These are phyloP conservation scores for Pleurotus citrinopileatus DNA, from an alignment of 768 basidiomycete genomes.

Conservation along the genomic window DNA sequence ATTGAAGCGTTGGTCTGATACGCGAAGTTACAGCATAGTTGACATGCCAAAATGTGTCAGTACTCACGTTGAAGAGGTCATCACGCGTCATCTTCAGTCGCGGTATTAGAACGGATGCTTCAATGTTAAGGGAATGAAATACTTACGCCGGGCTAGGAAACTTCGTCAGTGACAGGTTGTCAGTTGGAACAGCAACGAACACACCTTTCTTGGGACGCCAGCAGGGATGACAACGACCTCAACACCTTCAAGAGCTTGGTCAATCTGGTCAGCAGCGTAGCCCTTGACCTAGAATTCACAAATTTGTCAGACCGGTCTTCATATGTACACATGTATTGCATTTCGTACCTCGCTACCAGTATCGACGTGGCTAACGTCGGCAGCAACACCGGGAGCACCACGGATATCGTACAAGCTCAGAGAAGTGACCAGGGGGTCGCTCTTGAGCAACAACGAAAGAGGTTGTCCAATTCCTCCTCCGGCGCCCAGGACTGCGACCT, in stretches of 20 bases:
- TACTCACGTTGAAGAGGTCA: conserved; percentile 88
- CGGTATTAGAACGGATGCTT: conserved; percentile 23
- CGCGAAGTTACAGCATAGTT: not conserved
- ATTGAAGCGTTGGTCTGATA: conserved; percentile 93
- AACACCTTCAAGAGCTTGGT: conserved; percentile 84
- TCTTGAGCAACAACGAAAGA: conserved; percentile 90
- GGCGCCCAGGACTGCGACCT: conserved; percentile 96
- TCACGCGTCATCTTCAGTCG: conserved; percentile 85
- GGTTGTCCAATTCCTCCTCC: conserved; percentile 99
- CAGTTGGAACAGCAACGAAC: conserved; percentile 17
- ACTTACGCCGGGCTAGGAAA: conserved; percentile 77
- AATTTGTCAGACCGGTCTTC: too few relatives aligned
- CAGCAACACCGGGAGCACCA: conserved; percentile 94
- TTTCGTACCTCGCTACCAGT: conserved; percentile 65
- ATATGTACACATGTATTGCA: conserved; percentile 23
- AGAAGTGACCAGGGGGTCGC: conserved; percentile 83
- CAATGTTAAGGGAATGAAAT: conserved; percentile 1
- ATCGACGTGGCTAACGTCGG: conserved; percentile 95
- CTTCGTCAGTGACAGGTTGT: conserved; percentile 20
- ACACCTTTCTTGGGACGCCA: conserved; percentile 96
- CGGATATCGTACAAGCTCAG: conserved; percentile 93
- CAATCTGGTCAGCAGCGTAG: conserved; percentile 83
- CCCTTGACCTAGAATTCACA: conserved; percentile 83
- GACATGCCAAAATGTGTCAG: not conserved
- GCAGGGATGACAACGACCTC: conserved; percentile 97